Conservation (phyloP, 2,329 filamentous ascomycete genomes). For the Pseudogymnoascus sp. region DNA sequence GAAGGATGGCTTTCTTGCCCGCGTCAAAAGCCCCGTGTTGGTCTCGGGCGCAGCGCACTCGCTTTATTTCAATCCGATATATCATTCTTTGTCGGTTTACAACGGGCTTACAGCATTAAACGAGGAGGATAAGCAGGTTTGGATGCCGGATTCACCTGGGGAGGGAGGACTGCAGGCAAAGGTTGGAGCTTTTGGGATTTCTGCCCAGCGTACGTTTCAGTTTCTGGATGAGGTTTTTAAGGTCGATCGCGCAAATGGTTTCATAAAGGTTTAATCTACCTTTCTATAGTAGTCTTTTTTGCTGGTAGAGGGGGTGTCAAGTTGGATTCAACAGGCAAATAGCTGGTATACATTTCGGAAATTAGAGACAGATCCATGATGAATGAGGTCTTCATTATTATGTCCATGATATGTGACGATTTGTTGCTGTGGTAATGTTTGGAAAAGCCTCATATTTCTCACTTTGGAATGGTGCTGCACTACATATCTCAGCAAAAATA, state of each 20-base stretch:
- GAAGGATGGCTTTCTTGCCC: slow-evolving; percentile 16
- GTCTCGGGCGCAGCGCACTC: slow-evolving; percentile 21
- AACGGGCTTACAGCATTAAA: slow-evolving; percentile 13
- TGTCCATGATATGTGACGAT: background rate
- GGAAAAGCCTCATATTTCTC: background rate
- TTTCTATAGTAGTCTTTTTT: background rate
- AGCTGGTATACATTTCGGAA: background rate
- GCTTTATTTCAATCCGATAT: slow-evolving; percentile 17
- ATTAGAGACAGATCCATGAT: background rate
- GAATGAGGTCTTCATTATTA: background rate
- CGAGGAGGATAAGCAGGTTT: slow-evolving; percentile 20
- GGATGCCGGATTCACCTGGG: slow-evolving; percentile 18
- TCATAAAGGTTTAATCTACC: background rate
- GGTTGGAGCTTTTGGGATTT: slow-evolving; percentile 19
- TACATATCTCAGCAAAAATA: background rate
- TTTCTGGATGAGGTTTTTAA: slow-evolving; percentile 13
- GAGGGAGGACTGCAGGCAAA: slow-evolving; percentile 25
- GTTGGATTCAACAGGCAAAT: background rate
- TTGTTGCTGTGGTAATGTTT: background rate
- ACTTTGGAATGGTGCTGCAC: background rate
- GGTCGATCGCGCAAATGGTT: slow-evolving; percentile 10
- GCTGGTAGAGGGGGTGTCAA: background rate
- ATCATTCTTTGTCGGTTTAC: slow-evolving; percentile 16
- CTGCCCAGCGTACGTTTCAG: slow-evolving; percentile 10
- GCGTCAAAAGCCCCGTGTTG: slow-evolving; percentile 20